Evolutionary conservation across 2,329 filamentous ascomycete genomes (phyloP).

Genomic region (Claviceps digitariae): DNA sequence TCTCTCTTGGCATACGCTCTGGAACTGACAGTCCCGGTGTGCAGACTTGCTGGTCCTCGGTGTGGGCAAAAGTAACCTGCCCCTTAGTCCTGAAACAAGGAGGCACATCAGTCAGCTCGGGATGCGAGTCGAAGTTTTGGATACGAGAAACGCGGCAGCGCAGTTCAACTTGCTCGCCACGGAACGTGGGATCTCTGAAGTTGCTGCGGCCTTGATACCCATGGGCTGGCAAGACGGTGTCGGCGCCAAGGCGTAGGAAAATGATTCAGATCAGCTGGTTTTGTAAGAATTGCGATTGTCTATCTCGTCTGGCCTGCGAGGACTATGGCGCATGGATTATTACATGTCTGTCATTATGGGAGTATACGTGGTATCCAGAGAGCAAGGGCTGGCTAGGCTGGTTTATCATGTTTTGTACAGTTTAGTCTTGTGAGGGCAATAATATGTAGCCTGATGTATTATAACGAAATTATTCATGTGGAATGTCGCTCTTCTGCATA

Average conservation of each 20-base stretch:
- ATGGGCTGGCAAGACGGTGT: constrained; percentile 62
- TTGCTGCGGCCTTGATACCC: constrained; percentile 79
- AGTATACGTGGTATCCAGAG: background rate
- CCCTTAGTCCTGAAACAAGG: constrained; percentile 63
- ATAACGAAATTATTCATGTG: too few species aligned
- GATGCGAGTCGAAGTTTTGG: constrained; percentile 74
- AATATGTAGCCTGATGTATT: too few species aligned
- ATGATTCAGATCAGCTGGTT: background rate
- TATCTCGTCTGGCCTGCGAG: background rate
- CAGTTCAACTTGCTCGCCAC: constrained; percentile 95
- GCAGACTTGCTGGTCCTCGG: constrained; percentile 82
- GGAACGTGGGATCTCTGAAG: constrained; percentile 70
- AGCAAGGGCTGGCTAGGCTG: background rate
- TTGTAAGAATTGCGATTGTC: background rate
- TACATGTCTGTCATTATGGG: background rate
- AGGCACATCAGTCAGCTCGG: constrained; percentile 62
- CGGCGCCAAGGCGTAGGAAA: constrained; percentile 20
- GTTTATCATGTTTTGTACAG: background rate
- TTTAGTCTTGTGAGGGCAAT: background rate
- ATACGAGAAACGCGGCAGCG: constrained; percentile 85
- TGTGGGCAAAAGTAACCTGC: constrained; percentile 60
- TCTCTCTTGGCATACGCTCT: background rate
- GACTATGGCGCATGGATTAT: background rate
- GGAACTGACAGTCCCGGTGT: background rate
- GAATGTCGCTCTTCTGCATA: too few species aligned